Percentiles rank a stretch among this genome's conserved stretches.
Conservation (phyloP, 2,329 filamentous ascomycete species). For the Paramyrothecium roridum region DNA sequence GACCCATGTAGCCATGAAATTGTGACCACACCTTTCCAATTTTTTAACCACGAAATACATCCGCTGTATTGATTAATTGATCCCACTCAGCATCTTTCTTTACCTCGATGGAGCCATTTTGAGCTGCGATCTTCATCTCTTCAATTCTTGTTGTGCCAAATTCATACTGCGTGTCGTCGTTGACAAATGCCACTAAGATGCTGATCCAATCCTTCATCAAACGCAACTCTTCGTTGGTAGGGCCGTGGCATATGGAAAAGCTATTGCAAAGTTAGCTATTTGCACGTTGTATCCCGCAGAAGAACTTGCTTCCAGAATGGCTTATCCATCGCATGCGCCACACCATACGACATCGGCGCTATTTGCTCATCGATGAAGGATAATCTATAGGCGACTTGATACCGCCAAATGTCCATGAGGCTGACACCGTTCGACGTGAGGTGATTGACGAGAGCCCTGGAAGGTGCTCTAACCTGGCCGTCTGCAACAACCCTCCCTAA, state of each 20-base stretch:
- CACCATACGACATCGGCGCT: slow-evolving; percentile 29
- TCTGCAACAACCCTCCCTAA: slow-evolving; percentile 31
- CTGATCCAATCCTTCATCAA: slow-evolving; percentile 36
- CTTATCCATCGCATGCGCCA: slow-evolving; percentile 37
- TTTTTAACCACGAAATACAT: no score
- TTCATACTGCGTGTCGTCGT: slow-evolving; percentile 20
- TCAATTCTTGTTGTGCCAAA: slow-evolving; percentile 30
- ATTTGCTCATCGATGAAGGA: slow-evolving; percentile 37
- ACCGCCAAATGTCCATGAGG: slow-evolving; percentile 34
- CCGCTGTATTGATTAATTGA: slow-evolving; percentile 6
- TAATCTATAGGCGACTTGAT: slow-evolving; percentile 36
- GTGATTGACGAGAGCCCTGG: slow-evolving; percentile 26
- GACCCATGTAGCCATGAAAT: no score
- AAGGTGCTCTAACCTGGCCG: slow-evolving; percentile 34
- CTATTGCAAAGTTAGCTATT: slow-evolving; percentile 5
- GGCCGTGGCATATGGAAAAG: slow-evolving; percentile 35
- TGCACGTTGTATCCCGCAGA: background rate
- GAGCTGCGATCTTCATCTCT: slow-evolving; percentile 31
- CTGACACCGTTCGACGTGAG: slow-evolving; percentile 26
- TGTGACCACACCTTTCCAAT: no score
- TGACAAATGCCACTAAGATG: slow-evolving; percentile 33
- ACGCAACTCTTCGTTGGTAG: slow-evolving; percentile 24
- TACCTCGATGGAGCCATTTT: slow-evolving; percentile 26
- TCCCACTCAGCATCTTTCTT: slow-evolving; percentile 30
- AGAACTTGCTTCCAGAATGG: slow-evolving; percentile 38